Evolutionary conservation across 2,329 filamentous ascomycete species (phyloP).

Genomic region (Fusarium sp.): DNA sequence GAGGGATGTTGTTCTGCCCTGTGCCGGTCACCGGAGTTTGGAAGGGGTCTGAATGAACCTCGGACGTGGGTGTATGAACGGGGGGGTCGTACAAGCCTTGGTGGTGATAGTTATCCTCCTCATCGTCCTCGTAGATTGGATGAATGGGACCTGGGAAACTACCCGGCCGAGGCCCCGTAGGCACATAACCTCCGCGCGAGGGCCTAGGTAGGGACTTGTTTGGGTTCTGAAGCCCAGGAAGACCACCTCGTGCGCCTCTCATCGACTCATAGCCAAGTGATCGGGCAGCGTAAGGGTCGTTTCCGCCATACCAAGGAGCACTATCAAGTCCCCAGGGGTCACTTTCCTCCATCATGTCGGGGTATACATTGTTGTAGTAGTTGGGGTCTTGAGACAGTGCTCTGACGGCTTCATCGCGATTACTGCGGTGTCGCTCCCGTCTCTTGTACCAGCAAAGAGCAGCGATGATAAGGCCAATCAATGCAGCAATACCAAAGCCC

Average conservation of each 20-base stretch:
- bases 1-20: slow-evolving; percentile 22
- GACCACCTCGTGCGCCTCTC: slow-evolving; percentile 46
- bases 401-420: slow-evolving; percentile 57
- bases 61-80: slow-evolving; percentile 49
- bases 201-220: slow-evolving; percentile 49
- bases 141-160: slow-evolving; percentile 59
- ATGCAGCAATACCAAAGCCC: slow-evolving; percentile 64
- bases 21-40: slow-evolving; percentile 52
- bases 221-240: slow-evolving; percentile 43
- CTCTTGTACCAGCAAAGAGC: slow-evolving; percentile 63
- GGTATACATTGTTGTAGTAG: slow-evolving; percentile 55
- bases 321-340: slow-evolving; percentile 41
- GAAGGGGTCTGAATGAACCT: slow-evolving; percentile 59
- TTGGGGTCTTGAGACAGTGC: slow-evolving; percentile 60
- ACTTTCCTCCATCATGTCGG: slow-evolving; percentile 58
- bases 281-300: slow-evolving; percentile 54
- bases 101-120: slow-evolving; percentile 55
- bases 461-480: slow-evolving; percentile 57
- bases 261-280: slow-evolving; percentile 62
- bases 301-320: slow-evolving; percentile 56
- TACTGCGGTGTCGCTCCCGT: slow-evolving; percentile 48
- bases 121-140: slow-evolving; percentile 67
- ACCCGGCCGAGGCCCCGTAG: slow-evolving; percentile 44
- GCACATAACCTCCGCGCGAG: slow-evolving; percentile 46
- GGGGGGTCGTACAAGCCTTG: slow-evolving; percentile 40